phyloP scores from a whole-genome alignment of 2,329 filamentous ascomycete genomes.

The Colletotrichum magnum region DNA sequence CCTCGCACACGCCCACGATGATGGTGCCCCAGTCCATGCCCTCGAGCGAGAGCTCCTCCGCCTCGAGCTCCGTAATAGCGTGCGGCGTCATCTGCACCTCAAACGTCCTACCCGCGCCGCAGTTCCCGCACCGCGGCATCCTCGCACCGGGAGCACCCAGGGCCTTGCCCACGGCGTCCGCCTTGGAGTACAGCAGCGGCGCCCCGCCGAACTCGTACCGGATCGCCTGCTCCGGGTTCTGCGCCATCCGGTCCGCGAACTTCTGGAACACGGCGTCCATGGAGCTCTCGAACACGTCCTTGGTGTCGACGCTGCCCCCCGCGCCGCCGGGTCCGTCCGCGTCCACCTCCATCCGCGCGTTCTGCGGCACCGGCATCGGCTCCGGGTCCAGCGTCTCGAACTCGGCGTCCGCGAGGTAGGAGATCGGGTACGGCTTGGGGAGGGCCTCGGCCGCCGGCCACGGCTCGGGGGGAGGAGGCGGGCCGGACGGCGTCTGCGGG shows the following conservation, averaged over 20 bases:
- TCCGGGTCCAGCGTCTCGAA: conserved; percentile 85
- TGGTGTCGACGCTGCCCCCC: conserved; percentile 60
- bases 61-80: conserved; percentile 90
- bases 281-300: conserved; percentile 78
- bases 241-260: conserved; percentile 82
- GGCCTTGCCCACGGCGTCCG: conserved; percentile 79
- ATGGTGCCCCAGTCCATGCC: conserved; percentile 99
- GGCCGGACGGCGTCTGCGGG: conserved; percentile 52
- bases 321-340: conserved; percentile 50
- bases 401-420: conserved; percentile 88
- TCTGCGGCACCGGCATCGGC: conserved; percentile 65
- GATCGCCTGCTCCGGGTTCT: conserved; percentile 87
- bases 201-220: conserved; percentile 82
- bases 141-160: conserved; percentile 57
- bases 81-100: conserved; percentile 95
- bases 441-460: conserved; percentile 81
- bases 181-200: conserved; percentile 85
- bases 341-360: conserved; percentile 65
- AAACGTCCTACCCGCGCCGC: conserved; percentile 82
- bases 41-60: conserved; percentile 77
- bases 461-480: conserved; percentile 69
- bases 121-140: conserved; percentile 84
- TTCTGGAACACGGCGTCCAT: conserved; percentile 85
- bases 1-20: conserved; percentile 86
- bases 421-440: conserved; percentile 80